Evolutionary conservation across 768 basidiomycete genomes (phyloP).

Genomic region (Lactifluus pinguis): DNA sequence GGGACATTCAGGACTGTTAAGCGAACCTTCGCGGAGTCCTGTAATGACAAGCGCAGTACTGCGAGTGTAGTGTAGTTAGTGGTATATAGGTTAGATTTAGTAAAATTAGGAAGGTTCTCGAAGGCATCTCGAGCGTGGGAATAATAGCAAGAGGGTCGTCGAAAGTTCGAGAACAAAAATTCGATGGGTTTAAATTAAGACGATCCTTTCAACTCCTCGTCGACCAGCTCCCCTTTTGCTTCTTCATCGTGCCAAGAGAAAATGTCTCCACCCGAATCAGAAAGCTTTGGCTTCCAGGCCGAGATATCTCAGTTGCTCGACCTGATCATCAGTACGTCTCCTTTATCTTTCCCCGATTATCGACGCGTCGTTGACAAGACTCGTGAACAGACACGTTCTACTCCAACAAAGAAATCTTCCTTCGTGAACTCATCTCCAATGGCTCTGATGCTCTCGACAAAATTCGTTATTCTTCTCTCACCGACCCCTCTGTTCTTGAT

Average conservation of each 20-base stretch:
- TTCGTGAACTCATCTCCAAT: conserved; percentile 97
- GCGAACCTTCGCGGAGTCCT: conserved; percentile 40
- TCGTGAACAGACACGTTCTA: conserved; percentile 86
- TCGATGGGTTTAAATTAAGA: conserved; percentile 29
- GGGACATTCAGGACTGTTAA: conserved; percentile 37
- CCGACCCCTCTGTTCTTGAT: conserved; percentile 86
- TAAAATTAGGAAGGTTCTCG: conserved; percentile 25
- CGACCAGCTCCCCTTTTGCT: conserved; percentile 15
- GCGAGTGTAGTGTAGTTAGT: neutral
- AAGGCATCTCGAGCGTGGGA: conserved; percentile 18
- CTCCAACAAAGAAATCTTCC: conserved; percentile 99
- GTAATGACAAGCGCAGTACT: conserved; percentile 9
- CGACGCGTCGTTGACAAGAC: neutral
- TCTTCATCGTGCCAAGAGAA: conserved; percentile 21
- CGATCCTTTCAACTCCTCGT: conserved; percentile 14
- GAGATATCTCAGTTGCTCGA: conserved; percentile 99
- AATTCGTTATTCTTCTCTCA: conserved; percentile 94
- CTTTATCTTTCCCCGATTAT: neutral
- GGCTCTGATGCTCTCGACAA: conserved; percentile 98
- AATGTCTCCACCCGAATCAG: conserved; percentile 49
- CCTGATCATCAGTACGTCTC: conserved; percentile 86
- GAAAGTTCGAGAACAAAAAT: conserved; percentile 39
- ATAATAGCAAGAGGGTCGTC: conserved; percentile 21
- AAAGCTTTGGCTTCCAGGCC: conserved; percentile 95
- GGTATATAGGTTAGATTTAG: neutral